Evolutionary conservation across 2,329 filamentous ascomycete species (phyloP), one percentile per base, ranked within the genome.

Genomic region (Colletotrichum sp.): DNA sequence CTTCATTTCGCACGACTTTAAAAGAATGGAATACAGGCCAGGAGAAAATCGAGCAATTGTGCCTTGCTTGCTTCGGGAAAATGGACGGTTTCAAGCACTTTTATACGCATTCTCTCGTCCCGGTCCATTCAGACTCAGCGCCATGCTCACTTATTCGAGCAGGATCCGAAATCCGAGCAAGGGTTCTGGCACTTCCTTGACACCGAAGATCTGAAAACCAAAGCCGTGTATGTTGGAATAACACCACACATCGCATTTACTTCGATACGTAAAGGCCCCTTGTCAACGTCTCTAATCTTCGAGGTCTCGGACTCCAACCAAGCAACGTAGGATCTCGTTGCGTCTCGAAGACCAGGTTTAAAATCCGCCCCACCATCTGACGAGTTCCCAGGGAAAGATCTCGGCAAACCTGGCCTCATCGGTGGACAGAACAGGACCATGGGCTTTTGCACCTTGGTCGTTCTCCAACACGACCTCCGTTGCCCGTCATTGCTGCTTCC

Each of bases 231-330:
- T 22, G 10, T 48, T 48, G n/a, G 6, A 48, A 22, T 22, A 48
- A 22, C 3, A 22, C n/a, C 2, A 1, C 39, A n/a, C 18, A n/a
- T 43, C 0, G 9, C 18, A 43, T 1, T n/a, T 6, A n/a, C 1
- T 43, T 3, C 9, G 5, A n/a, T 12, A n/a, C 2, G 12, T n/a
- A n/a, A 1, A n/a, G 8, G 0, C 0, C 39, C 5, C 39, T 43
- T 1, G 18, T 43, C 5, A n/a, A 43, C 6, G 18, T 6, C 9
- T n/a, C 5, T 10, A 43, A 12, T 43, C 8, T 10, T 10, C 0
- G 6, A n/a, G 5, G 3, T n/a, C 18, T n/a, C 18, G 1, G 36
- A 1, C 39, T 43, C 18, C 1, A n/a, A 43, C 9, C 0, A 43
- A n/a, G 39, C 39, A 5, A 6, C 4, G 3, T 1, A 43, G 18